Percentiles rank a stretch among this genome's conserved stretches.
Conservation (phyloP, 495 filamentous ascomycete species). For the Penicillium angulare region DNA sequence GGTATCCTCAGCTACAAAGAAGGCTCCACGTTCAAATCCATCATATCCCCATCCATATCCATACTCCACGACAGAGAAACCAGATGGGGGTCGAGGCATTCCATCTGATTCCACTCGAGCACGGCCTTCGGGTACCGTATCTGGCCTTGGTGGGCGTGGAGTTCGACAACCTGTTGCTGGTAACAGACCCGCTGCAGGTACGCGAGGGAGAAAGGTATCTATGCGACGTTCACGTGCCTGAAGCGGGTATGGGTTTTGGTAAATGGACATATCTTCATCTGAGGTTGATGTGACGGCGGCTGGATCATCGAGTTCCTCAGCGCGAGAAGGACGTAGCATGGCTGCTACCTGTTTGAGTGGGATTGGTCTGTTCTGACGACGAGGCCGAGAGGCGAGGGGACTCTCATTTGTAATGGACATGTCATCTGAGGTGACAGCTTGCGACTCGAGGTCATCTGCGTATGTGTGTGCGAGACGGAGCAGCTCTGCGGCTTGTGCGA, state of each 20-base stretch:
- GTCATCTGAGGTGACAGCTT: constrained; percentile 10
- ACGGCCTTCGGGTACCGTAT: neutral
- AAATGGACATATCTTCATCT: neutral
- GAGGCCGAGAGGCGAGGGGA: neutral
- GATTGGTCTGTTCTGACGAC: neutral
- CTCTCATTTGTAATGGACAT: neutral
- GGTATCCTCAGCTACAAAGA: neutral
- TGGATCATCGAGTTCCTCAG: neutral
- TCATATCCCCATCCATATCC: constrained; percentile 5
- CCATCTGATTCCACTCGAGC: neutral
- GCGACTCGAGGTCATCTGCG: constrained; percentile 11
- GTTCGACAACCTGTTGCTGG: too few species aligned
- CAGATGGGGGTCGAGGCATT: neutral
- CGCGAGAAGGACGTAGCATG: neutral
- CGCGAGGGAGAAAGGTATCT: neutral
- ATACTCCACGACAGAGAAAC: neutral
- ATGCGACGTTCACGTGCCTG: neutral
- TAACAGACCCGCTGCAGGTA: neutral
- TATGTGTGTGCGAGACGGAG: neutral
- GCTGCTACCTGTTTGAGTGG: neutral
- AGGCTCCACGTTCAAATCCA: neutral
- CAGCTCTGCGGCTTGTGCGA: neutral
- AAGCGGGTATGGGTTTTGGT: neutral
- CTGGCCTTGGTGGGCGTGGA: neutral
- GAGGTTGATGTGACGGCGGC: neutral